Evolutionary conservation across 805 yeast genomes (phyloP).

Genomic region (Spathaspora passalidarum): DNA sequence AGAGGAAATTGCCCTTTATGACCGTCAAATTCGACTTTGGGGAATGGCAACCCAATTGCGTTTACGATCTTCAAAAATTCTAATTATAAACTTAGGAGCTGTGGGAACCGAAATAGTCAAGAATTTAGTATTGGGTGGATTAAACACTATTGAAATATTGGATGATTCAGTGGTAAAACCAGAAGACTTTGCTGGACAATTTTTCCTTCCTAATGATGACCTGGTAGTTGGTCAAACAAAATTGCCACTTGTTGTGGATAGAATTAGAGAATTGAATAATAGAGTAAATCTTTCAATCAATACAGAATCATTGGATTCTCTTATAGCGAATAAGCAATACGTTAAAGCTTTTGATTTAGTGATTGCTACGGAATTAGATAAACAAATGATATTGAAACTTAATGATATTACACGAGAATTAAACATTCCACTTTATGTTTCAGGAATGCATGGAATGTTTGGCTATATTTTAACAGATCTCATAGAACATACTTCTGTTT

Average conservation of each 20-base stretch:
- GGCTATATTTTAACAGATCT: constrained; percentile 83
- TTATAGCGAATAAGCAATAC: constrained; percentile 27
- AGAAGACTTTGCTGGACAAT: constrained; percentile 71
- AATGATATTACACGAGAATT: constrained; percentile 55
- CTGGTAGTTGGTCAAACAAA: constrained; percentile 54
- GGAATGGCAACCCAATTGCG: constrained; percentile 87
- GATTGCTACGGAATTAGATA: constrained; percentile 65
- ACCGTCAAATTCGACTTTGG: constrained; percentile 94
- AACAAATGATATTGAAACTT: constrained; percentile 40
- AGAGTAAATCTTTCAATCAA: constrained; percentile 60
- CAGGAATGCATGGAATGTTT: constrained; percentile 74
- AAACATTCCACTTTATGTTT: constrained; percentile 63
- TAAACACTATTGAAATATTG: constrained; percentile 70
- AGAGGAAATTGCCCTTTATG: constrained; percentile 90
- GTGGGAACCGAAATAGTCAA: constrained; percentile 81
- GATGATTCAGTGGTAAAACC: constrained; percentile 56
- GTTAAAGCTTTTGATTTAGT: constrained; percentile 63
- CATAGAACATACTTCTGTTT: constrained; percentile 55
- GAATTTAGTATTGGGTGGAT: constrained; percentile 83
- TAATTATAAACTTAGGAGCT: constrained; percentile 71
- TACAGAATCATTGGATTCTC: constrained; percentile 19
- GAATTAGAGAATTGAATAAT: constrained; percentile 74
- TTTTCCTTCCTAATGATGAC: constrained; percentile 57
- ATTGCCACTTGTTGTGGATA: constrained; percentile 49
- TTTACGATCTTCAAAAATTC: constrained; percentile 67